Evolutionary conservation across 1,284 basidiomycete genomes (phyloP), one percentile per base, ranked within the genome.

Genomic region (Ganoderma resinaceum): DNA sequence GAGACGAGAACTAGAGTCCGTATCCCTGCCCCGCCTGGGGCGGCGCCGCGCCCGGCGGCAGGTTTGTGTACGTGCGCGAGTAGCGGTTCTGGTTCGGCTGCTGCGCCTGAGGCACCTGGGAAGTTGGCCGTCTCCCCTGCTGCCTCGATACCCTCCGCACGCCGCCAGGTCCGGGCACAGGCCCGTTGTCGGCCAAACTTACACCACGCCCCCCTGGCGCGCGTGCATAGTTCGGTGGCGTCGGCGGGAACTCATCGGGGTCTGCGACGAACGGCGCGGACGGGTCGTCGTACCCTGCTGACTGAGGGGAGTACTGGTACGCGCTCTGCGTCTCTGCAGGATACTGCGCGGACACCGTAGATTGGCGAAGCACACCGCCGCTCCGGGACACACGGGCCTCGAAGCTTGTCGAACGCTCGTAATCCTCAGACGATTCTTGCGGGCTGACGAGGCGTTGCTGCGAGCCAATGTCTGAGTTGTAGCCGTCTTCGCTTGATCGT

Each of bases 31-130:
- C 81, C 66, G 82, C 74, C 66, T 87, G 86, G 26, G 91, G 92
- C 37, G 91, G 82, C 29, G 92, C 92, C 26, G 92, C 92, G 63
- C 92, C 93, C 11, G 92, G 91, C 5, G 92, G 92, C 18, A 94
- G 82, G 65, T 73, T 83, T 23, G 52, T 55, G 66, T 75, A 77
- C 49, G 83, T 81, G 52, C 92, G 85, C 62, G 92, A 93, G 78
- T 92, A 94, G 59, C 92, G 83, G 75, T 93, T 93, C 79, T 86
- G 88, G 75, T 93, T 93, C 80, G 35, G 58, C 14, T 42, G 37
- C 18, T 86, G 88, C 52, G 81, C 78, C n/a, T 86, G 66, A n/a
- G 75, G 84, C 18, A 81, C 80, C 75, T 91, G 90, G 46, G 90
- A 89, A 42, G 86, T 83, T 11, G 89, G 84, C 52, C 90, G 82